phyloP scores from a whole-genome alignment of 2,329 filamentous ascomycete genomes.

The Lasiodiplodia citricola region DNA sequence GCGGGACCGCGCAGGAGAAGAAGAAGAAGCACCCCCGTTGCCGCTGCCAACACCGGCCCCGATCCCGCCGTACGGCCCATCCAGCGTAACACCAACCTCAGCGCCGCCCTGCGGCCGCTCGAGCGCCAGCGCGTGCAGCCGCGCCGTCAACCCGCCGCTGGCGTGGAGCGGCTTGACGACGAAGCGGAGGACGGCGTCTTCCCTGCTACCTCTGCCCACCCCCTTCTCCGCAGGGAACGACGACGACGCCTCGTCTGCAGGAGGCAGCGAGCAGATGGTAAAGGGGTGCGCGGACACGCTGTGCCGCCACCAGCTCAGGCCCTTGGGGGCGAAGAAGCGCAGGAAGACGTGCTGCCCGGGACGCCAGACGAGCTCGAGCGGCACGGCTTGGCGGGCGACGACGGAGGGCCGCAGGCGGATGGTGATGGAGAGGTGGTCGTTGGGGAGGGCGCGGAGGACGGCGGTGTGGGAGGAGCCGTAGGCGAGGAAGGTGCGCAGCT shows the following conservation, averaged over 20 bases:
- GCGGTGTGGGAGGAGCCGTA: slow-evolving; percentile 56
- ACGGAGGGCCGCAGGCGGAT: slow-evolving; percentile 39
- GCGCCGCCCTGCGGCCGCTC: slow-evolving; percentile 40
- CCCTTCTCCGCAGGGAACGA: neutral
- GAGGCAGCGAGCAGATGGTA: slow-evolving; percentile 59
- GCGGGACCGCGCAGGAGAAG: neutral
- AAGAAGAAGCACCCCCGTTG: slow-evolving; percentile 5
- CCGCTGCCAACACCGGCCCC: slow-evolving; percentile 30
- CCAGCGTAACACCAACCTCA: slow-evolving; percentile 55
- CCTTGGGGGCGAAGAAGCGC: slow-evolving; percentile 53
- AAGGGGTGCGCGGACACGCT: slow-evolving; percentile 59
- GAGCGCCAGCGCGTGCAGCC: slow-evolving; percentile 49
- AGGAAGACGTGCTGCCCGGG: slow-evolving; percentile 63
- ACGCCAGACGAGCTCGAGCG: slow-evolving; percentile 50
- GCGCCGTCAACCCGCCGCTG: slow-evolving; percentile 56
- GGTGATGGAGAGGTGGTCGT: slow-evolving; percentile 53
- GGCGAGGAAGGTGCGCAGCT: slow-evolving; percentile 55
- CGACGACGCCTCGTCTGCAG: neutral
- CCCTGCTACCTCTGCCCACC: neutral
- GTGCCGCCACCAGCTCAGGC: slow-evolving; percentile 39
- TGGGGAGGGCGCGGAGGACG: slow-evolving; percentile 46
- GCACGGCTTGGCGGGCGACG: slow-evolving; percentile 34
- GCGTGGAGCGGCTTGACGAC: slow-evolving; percentile 51
- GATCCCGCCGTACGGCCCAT: slow-evolving; percentile 65
- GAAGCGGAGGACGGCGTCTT: slow-evolving; percentile 53